Evolutionary conservation across 2,329 filamentous ascomycete genomes (phyloP).

Genomic region (Graphilbum fragrans): DNA sequence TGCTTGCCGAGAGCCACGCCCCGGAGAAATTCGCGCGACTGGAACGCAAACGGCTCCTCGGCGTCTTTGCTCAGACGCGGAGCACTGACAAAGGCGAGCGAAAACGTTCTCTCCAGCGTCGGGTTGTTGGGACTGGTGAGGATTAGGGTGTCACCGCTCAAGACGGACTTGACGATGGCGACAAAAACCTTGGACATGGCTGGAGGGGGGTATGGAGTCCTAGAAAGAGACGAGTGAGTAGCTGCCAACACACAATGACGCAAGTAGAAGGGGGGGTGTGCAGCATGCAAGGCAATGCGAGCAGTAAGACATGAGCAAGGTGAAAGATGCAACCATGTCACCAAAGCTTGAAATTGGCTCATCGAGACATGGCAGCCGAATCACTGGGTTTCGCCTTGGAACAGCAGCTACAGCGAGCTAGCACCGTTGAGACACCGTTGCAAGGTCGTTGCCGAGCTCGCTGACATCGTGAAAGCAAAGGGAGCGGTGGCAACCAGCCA

Average conservation of each 20-base stretch:
- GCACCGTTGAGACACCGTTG: too few relatives aligned
- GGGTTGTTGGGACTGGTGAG: constrained; percentile 73
- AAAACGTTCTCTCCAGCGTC: constrained; percentile 71
- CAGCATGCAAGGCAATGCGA: background rate
- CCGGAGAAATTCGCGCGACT: constrained; percentile 87
- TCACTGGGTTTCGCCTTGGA: too few relatives aligned
- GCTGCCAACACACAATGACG: background rate
- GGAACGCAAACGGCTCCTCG: constrained; percentile 86
- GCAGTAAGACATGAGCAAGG: background rate
- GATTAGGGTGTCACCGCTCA: constrained; percentile 87
- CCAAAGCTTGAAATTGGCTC: too few relatives aligned
- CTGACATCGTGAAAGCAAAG: too few relatives aligned
- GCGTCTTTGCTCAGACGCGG: constrained; percentile 79
- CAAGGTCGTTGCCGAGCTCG: too few relatives aligned
- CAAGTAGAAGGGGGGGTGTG: background rate
- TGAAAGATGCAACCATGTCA: background rate
- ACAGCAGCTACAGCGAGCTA: too few relatives aligned
- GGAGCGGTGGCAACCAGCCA: too few relatives aligned
- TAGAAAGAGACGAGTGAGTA: background rate
- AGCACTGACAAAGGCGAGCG: constrained; percentile 83
- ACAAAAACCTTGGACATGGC: constrained; percentile 42
- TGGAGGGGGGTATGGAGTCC: constrained; percentile 2
- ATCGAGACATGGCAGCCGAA: too few relatives aligned
- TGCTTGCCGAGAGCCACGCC: constrained; percentile 75
- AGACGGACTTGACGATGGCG: constrained; percentile 80